phyloP scores from a whole-genome alignment of 2,329 filamentous ascomycete species.

The Rutstroemia sydowiana region DNA sequence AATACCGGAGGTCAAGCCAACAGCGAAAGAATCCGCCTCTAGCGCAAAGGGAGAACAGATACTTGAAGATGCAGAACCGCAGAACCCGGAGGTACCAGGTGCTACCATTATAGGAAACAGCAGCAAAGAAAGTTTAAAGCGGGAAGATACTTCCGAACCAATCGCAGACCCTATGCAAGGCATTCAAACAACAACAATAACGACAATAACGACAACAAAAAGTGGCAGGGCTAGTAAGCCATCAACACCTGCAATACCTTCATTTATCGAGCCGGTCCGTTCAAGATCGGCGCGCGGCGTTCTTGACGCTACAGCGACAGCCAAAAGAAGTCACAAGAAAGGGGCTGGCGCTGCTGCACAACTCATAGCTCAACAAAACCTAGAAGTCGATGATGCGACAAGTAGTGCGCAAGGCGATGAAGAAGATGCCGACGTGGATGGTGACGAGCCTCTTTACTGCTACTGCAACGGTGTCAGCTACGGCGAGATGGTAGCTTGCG shows the following conservation, averaged over 20 bases:
- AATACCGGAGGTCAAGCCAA: slow-evolving; percentile 44
- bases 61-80: slow-evolving; percentile 29
- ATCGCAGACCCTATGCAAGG: slow-evolving; percentile 35
- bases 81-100: slow-evolving; percentile 26
- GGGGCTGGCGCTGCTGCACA: slow-evolving; percentile 35
- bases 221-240: slow-evolving; percentile 60
- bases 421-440: slow-evolving; percentile 55
- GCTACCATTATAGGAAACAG: slow-evolving; percentile 32
- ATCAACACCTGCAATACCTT: slow-evolving; percentile 54
- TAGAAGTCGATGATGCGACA: slow-evolving; percentile 39
- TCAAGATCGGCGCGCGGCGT: slow-evolving; percentile 46
- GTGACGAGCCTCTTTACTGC: slow-evolving; percentile 68
- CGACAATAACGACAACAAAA: slow-evolving; percentile 44
- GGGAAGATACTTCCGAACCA: slow-evolving; percentile 42
- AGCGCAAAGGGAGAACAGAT: slow-evolving; percentile 28
- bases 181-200: slow-evolving; percentile 31
- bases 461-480: slow-evolving; percentile 76
- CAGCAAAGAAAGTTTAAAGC: slow-evolving; percentile 40
- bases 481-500: slow-evolving; percentile 79
- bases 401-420: slow-evolving; percentile 40
- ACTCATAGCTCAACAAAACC: slow-evolving; percentile 26
- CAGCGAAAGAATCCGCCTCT: slow-evolving; percentile 42
- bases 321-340: slow-evolving; percentile 56
- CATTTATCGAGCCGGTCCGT: slow-evolving; percentile 48
- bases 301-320: slow-evolving; percentile 24